Evolutionary conservation across 192 early-diverging fungal genomes (phyloP).

Genomic region (Coemansia sp.): DNA sequence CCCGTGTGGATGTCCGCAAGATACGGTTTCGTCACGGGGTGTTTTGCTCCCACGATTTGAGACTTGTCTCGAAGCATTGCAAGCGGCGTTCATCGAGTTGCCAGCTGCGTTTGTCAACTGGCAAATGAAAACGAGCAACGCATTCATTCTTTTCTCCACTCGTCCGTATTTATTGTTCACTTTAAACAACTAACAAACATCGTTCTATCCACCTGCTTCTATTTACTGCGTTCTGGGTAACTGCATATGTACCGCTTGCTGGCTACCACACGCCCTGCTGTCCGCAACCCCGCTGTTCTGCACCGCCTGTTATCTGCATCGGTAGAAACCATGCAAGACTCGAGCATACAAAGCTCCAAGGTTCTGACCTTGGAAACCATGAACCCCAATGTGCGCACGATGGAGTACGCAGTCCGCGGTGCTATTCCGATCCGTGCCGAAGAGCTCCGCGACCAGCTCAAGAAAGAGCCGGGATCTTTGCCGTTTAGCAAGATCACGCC

Average conservation of each 20-base stretch:
- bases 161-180: too few relatives aligned
- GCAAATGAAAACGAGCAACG: too few relatives aligned
- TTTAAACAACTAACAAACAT: too few relatives aligned
- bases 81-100: too few relatives aligned
- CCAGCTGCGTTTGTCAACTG: too few relatives aligned
- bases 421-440: slow-evolving; percentile 93
- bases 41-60: too few relatives aligned
- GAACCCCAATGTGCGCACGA: slow-evolving; percentile 68
- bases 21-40: too few relatives aligned
- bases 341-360: slow-evolving; percentile 39
- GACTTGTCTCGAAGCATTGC: too few relatives aligned
- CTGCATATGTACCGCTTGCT: slow-evolving; percentile 13
- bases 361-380: slow-evolving; percentile 71
- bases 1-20: too few relatives aligned
- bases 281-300: neutral
- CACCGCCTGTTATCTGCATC: slow-evolving; percentile 26
- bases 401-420: slow-evolving; percentile 96
- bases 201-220: too few relatives aligned
- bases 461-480: slow-evolving; percentile 47
- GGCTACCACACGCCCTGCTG: slow-evolving; percentile 14
- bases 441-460: slow-evolving; percentile 62
- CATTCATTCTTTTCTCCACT: too few relatives aligned
- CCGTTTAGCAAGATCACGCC: slow-evolving; percentile 70
- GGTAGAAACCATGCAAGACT: slow-evolving; percentile 22
- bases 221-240: too few relatives aligned